Evolutionary conservation across 2,329 filamentous ascomycete species (phyloP).

Genomic region (Aureobasidium sp.): DNA sequence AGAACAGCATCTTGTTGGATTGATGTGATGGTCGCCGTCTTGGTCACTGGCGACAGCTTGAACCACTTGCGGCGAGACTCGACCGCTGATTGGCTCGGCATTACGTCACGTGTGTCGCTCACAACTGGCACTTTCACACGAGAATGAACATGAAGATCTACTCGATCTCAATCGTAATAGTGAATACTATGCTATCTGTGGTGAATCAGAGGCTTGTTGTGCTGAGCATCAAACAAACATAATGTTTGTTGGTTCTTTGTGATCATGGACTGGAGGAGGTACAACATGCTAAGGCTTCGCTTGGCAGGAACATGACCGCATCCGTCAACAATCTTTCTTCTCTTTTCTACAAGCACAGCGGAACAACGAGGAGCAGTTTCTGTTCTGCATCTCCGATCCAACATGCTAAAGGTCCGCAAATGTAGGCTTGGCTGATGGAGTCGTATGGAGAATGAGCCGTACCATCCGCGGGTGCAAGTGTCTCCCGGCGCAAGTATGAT

Average conservation of each 20-base stretch:
- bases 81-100: not conserved
- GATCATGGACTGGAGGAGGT: not conserved
- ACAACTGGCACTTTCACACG: not conserved
- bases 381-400: not conserved
- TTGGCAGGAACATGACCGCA: conserved; percentile 1
- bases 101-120: conserved; percentile 1
- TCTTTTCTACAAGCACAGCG: not conserved
- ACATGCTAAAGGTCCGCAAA: not conserved
- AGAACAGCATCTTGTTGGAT: conserved; percentile 23
- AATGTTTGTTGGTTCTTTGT: too few relatives aligned
- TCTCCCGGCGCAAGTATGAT: not conserved
- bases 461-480: not conserved
- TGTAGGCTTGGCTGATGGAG: not conserved
- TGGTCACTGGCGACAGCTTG: not conserved
- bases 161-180: too few relatives aligned
- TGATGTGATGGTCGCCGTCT: not conserved
- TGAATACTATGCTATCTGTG: not conserved
- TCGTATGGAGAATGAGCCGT: not conserved
- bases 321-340: not conserved
- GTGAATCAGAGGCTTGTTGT: not conserved
- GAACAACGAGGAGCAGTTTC: too few relatives aligned
- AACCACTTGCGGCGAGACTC: not conserved
- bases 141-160: not conserved
- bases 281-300: not conserved
- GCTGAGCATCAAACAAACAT: too few relatives aligned